A percentile compares a stretch with the other conserved stretches of the same genome.
Conservation (phyloP, 805 yeast species). For the Pichia californica region DNA sequence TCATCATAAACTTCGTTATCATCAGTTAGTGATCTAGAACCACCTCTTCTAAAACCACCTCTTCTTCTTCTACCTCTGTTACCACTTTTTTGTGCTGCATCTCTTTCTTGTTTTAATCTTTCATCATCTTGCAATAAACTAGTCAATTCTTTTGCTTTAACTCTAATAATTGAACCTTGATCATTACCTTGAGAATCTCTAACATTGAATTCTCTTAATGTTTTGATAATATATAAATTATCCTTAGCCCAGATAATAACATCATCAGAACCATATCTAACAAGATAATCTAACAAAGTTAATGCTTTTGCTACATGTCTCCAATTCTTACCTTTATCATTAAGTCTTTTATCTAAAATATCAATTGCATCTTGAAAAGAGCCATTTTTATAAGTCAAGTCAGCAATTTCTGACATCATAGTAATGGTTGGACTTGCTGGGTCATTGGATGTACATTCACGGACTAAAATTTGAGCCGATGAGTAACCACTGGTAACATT, state of each 20-base stretch:
- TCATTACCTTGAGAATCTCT: constrained; percentile 72
- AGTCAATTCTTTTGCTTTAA: constrained; percentile 85
- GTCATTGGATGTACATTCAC: constrained; percentile 90
- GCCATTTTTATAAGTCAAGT: constrained; percentile 59
- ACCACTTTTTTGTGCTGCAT: constrained; percentile 24
- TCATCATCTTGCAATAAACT: constrained; percentile 77
- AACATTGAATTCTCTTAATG: constrained; percentile 83
- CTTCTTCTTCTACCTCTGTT: constrained; percentile 28
- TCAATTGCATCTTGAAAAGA: constrained; percentile 90
- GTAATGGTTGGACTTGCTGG: constrained; percentile 74
- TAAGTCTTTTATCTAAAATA: constrained; percentile 83
- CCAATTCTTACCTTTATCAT: constrained; percentile 97
- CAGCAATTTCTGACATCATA: constrained; percentile 79
- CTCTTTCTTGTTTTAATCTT: constrained; percentile 65
- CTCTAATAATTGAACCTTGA: constrained; percentile 83
- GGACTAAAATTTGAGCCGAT: constrained; percentile 74
- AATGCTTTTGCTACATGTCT: constrained; percentile 90
- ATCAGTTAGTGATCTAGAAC: constrained; percentile 10
- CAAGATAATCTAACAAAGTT: constrained; percentile 81
- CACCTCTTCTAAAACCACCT: constrained; percentile 26
- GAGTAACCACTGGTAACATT: constrained; percentile 89
- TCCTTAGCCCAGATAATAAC: constrained; percentile 91
- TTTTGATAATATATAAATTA: constrained; percentile 80
- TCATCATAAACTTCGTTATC: constrained; percentile 54
- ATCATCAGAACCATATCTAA: constrained; percentile 79